Evolutionary conservation across 208 protist genomes (phyloP).

Genomic region (Crithidia mellificae): DNA sequence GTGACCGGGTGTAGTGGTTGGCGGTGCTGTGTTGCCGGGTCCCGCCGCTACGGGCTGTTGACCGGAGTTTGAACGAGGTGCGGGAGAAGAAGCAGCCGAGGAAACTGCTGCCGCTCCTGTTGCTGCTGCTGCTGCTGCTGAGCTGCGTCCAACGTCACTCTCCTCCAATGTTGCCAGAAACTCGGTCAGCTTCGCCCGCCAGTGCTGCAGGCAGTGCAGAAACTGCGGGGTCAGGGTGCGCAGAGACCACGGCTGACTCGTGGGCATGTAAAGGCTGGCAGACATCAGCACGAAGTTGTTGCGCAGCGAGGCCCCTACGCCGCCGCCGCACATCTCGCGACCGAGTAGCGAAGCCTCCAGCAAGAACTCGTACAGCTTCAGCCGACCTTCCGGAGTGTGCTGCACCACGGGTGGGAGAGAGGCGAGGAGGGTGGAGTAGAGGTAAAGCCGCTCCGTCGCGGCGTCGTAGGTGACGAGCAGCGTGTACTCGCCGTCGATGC

Average conservation of each 20-base stretch:
- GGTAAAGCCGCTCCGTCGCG: constrained; percentile 65
- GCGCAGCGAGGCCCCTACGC: constrained; percentile 64
- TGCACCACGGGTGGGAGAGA: constrained; percentile 33
- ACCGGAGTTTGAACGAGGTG: background rate
- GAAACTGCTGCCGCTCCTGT: too few species aligned
- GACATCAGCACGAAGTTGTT: constrained; percentile 77
- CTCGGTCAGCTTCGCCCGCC: constrained; percentile 51
- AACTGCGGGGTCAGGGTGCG: constrained; percentile 60
- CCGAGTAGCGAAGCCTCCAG: constrained; percentile 73
- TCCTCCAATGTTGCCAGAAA: constrained; percentile 35
- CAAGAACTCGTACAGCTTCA: constrained; percentile 70
- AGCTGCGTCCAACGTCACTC: background rate
- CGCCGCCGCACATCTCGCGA: constrained; percentile 71
- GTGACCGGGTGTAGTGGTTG: too few species aligned
- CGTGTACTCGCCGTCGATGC: constrained; percentile 63
- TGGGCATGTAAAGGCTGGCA: constrained; percentile 72
- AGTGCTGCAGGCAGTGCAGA: constrained; percentile 65
- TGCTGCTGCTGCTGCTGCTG: constrained; percentile 5
- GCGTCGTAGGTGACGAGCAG: constrained; percentile 74
- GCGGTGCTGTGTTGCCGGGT: too few species aligned
- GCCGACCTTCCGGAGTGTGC: constrained; percentile 3
- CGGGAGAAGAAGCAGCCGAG: background rate
- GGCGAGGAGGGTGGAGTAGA: constrained; percentile 76
- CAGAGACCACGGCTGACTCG: constrained; percentile 68
- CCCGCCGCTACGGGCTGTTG: background rate